Percentiles rank a stretch among this genome's conserved stretches.
These are phyloP conservation scores for Monilinia fructigena DNA, from an alignment of 2,329 filamentous ascomycete species.

Conservation along the genomic window DNA sequence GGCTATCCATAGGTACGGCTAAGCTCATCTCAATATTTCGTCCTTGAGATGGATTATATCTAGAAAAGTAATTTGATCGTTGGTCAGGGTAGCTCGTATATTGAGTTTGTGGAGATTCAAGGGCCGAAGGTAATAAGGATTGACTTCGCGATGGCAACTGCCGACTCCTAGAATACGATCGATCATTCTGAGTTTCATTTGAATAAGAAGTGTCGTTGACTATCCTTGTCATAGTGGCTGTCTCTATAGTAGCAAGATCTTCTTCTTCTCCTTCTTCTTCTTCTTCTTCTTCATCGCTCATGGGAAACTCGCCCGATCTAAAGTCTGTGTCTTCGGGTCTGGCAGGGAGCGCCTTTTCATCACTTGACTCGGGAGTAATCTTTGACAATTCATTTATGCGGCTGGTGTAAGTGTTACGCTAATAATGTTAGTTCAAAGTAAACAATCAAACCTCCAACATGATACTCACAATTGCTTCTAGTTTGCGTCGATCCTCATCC, in stretches of 20 bases:
- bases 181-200: constrained; percentile 30
- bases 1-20: constrained; percentile 53
- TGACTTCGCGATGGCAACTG: constrained; percentile 39
- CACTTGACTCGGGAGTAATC: constrained; percentile 57
- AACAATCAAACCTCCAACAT: neutral
- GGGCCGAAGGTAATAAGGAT: constrained; percentile 39
- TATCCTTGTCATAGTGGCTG: constrained; percentile 53
- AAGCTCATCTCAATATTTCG: constrained; percentile 36
- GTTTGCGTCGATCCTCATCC: constrained; percentile 83
- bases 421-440: constrained; percentile 28
- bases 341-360: constrained; percentile 75
- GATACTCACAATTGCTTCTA: constrained; percentile 83
- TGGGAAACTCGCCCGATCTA: constrained; percentile 41
- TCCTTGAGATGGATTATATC: constrained; percentile 12
- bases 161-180: constrained; percentile 34
- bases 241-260: constrained; percentile 50
- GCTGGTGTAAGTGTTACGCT: constrained; percentile 87
- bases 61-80: constrained; percentile 18
- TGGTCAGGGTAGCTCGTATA: constrained; percentile 38
- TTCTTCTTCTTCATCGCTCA: constrained; percentile 36
- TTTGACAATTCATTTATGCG: constrained; percentile 84
- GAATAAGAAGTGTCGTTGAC: constrained; percentile 43
- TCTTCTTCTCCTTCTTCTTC: constrained; percentile 41
- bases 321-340: constrained; percentile 64
- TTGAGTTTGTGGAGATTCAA: constrained; percentile 36